These are phyloP conservation scores for Thielaviopsis euricoi DNA, from an alignment of 2,329 filamentous ascomycete species.

Conservation along the genomic window DNA sequence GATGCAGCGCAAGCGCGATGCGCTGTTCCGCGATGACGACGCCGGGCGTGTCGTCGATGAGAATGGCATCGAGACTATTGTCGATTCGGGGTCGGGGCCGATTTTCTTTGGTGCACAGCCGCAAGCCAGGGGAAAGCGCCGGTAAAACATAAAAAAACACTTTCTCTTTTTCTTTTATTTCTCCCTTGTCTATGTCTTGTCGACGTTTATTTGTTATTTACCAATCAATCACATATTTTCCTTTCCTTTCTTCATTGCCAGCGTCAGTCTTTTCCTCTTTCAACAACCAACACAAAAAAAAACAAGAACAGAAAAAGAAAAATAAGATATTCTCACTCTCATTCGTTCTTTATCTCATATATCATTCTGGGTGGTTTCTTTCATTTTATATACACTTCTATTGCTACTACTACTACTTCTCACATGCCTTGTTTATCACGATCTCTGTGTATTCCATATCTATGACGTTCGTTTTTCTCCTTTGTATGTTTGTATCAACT, in stretches of 20 bases:
- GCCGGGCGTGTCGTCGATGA: not conserved
- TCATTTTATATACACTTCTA: too few species aligned
- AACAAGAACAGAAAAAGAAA: not conserved
- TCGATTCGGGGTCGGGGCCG: not conserved
- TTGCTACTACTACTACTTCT: too few species aligned
- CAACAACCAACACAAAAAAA: too few species aligned
- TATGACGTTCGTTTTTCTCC: too few species aligned
- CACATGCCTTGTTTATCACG: not conserved
- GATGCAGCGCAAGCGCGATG: slow-evolving; percentile 30
- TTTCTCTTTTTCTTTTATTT: not conserved
- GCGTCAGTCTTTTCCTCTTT: too few species aligned
- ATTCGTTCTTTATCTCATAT: too few species aligned
- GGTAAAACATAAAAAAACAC: too few species aligned
- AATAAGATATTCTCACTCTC: too few species aligned
- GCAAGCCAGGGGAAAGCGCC: not conserved
- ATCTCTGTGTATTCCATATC: not conserved
- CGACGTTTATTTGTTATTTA: too few species aligned
- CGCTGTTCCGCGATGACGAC: slow-evolving; percentile 27
- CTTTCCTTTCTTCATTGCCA: too few species aligned
- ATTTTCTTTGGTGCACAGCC: not conserved
- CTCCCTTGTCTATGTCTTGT: not conserved
- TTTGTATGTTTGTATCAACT: too few species aligned
- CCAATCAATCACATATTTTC: not conserved
- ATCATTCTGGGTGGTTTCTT: not conserved
- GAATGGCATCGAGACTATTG: not conserved